Evolutionary conservation across 2,329 filamentous ascomycete genomes (phyloP), one percentile per base, ranked within the genome.

Genomic region (Xylaria polymorpha): DNA sequence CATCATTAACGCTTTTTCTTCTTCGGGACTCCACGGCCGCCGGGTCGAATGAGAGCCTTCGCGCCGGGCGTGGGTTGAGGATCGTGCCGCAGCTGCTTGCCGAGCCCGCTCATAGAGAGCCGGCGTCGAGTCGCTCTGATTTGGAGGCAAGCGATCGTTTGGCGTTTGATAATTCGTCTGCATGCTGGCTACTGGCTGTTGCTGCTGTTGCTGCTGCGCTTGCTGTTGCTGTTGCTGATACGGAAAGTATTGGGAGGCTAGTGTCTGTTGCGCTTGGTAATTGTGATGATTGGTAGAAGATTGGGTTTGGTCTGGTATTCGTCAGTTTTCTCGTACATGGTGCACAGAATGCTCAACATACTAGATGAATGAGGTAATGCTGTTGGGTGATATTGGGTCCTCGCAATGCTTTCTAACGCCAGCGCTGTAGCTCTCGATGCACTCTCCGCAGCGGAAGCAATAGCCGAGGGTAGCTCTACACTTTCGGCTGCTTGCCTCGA

Each of bases 1-100:
- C 58, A 92, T 89, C 91, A 97, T 95, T 20, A 97, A 85, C 0
- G 94, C 94, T 79, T 94, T 94, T 78, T 97, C 94, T 80, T 97
- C 94, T 71, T 96, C 93, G 4, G 92, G 90, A 0, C 91, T 93
- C 94, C 94, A 97, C 0, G 94, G 93, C 35, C 94, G 88, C 39
- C 94, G 87, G 1, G 87, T 88, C 1, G 87, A 89, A 72, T 88
- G 86, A 1, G 86, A 79, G 1, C 87, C 87, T 74, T 89, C 87
- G 50, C 87, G 80, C 35, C 87, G 79, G 1, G 86, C 84, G 63
- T 88, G 86, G 2, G 85, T 83, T 1, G 86, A 84, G 0, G 85
- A 85, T 72, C 88, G 88, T 6, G 86, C 86, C 0, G 88, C 82
- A 0, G 87, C 87, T 2, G 87, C 87, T 72, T 89, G 87, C 1